phyloP scores from a whole-genome alignment of 2,329 filamentous ascomycete species.

The Thielaviopsis populi region DNA sequence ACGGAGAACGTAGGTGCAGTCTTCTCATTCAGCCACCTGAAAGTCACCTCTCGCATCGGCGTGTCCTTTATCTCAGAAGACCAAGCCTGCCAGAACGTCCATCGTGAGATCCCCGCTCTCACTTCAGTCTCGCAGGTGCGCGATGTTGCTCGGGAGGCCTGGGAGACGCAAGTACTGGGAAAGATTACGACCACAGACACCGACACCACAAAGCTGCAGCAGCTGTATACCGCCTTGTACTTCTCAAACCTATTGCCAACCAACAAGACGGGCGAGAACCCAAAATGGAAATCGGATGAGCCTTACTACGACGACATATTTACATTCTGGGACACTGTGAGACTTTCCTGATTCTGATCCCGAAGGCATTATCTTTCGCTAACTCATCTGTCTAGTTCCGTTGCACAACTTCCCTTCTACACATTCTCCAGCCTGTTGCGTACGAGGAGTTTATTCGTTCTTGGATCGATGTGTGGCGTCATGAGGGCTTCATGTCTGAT shows the following conservation, averaged over 20 bases:
- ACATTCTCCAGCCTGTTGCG: conserved; percentile 45
- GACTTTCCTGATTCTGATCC: neutral
- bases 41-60: conserved; percentile 44
- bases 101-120: conserved; percentile 38
- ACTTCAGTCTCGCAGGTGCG: conserved; percentile 32
- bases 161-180: conserved; percentile 47
- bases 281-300: conserved; percentile 46
- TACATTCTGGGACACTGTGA: conserved; percentile 45
- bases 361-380: neutral
- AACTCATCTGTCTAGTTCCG: conserved; percentile 33
- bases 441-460: conserved; percentile 53
- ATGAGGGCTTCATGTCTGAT: conserved; percentile 50
- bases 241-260: conserved; percentile 55
- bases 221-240: conserved; percentile 55
- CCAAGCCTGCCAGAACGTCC: conserved; percentile 44
- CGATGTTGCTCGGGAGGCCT: conserved; percentile 33
- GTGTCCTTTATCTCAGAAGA: conserved; percentile 51
- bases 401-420: conserved; percentile 48
- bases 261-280: conserved; percentile 58
- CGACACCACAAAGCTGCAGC: conserved; percentile 37
- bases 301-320: conserved; percentile 60
- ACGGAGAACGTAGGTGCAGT: conserved; percentile 30
- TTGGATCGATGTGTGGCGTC: conserved; percentile 51
- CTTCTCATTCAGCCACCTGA: conserved; percentile 36
- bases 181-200: conserved; percentile 47